phyloP scores from a whole-genome alignment of 1,139 yeast genomes.

The Candida gigantensis region DNA sequence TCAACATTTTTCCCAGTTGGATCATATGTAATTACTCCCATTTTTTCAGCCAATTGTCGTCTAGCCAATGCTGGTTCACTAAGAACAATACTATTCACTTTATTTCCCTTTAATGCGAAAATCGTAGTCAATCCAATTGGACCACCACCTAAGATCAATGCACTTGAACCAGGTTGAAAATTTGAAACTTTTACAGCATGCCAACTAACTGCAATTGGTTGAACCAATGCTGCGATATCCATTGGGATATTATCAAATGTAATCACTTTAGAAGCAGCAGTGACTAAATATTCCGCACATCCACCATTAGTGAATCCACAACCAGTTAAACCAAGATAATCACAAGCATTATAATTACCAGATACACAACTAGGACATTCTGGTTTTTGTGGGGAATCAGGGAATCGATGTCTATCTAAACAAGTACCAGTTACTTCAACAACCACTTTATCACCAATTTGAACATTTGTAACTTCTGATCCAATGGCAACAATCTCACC shows the following conservation, averaged over 20 bases:
- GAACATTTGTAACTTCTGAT: slow-evolving; percentile 9
- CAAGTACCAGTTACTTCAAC: slow-evolving; percentile 57
- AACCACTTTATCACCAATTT: slow-evolving; percentile 27
- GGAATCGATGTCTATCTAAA: slow-evolving; percentile 32
- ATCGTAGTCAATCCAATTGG: slow-evolving; percentile 63
- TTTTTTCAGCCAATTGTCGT: slow-evolving; percentile 50
- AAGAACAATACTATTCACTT: slow-evolving; percentile 54
- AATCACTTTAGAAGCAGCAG: slow-evolving; percentile 35
- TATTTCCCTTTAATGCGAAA: slow-evolving; percentile 56
- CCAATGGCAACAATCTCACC: slow-evolving; percentile 41
- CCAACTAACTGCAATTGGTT: slow-evolving; percentile 49
- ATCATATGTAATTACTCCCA: slow-evolving; percentile 52
- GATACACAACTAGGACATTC: slow-evolving; percentile 44
- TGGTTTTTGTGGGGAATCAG: slow-evolving; percentile 28
- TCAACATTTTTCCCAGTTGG: slow-evolving; percentile 35
- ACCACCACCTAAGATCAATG: slow-evolving; percentile 62
- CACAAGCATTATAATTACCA: slow-evolving; percentile 51
- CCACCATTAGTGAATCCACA: slow-evolving; percentile 50
- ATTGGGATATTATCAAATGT: slow-evolving; percentile 40
- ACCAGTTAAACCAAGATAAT: slow-evolving; percentile 43
- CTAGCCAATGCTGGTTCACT: slow-evolving; percentile 62
- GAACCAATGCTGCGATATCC: slow-evolving; percentile 49
- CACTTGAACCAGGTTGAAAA: slow-evolving; percentile 46
- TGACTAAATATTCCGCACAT: slow-evolving; percentile 43
- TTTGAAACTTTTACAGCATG: slow-evolving; percentile 46